Base-by-base conservation (phyloP, 2,329 filamentous ascomycete genomes). In the Pseudogymnoascus sp. region DNA sequence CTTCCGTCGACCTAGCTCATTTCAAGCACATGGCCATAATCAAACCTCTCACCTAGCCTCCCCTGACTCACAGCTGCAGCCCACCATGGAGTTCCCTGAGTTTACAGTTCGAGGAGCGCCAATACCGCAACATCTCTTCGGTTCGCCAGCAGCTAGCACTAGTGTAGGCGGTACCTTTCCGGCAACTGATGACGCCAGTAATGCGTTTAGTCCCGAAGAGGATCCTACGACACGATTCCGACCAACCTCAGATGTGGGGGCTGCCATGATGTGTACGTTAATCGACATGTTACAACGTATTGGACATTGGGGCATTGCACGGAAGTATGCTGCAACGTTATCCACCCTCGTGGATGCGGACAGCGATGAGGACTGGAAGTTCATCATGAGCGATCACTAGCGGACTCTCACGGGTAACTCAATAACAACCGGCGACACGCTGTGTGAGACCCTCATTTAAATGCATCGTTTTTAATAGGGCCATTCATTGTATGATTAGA, bases 241-340 rank as follows among this genome's bases (percentile, higher is more conserved):
- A 11, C 15, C 28, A 21, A 26, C 33, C 15, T 23, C 36, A 4
- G 28, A 28, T 19, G 50, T 64, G 6, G 53, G 62, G 3, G 53
- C 31, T 11, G 57, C 33, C 13, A 38, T 64, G 62, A 21, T 64
- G 31, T 62, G 59, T 15, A 62, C 31, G 2, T 8, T 65, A n/a
- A 63, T 31, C n/a, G 64, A 65, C 21, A 23, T 63, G 26, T 28
- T 66, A 26, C 60, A 60, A 31, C 17, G 63, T 15, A 63, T 65
- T 15, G 64, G 64, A 23, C 64, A 66, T 31, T 66, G 64, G 64
- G 64, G 60, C 6, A 62, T 65, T 59, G 64, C 64, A 23, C 59
- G 60, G 23, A 38, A 47, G 26, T 66, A 38, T 47, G 63, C 63
- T 17, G 59, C 26, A 15, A 62, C 38, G 4, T 62, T 64, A 62